Base-by-base conservation (phyloP, 1,284 basidiomycete genomes). In the Leccinum angustisporum region DNA sequence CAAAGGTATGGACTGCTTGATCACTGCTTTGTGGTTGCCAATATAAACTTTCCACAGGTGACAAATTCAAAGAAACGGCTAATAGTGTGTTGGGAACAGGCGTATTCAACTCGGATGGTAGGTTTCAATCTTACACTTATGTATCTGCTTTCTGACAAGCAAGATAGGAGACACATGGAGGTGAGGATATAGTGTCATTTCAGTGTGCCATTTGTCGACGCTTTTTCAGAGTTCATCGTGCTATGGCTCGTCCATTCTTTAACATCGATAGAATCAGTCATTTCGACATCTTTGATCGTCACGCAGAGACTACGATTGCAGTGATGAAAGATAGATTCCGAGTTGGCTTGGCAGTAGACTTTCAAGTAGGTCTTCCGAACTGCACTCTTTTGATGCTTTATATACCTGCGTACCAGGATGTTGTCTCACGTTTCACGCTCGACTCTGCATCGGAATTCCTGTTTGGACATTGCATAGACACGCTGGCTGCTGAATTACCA, bases 41-140 rank as follows among this genome's bases (percentile, higher is more conserved):
- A 9, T 64, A 33, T 65, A 21, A 73, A 5, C 7, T 53, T 54
- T 38, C 9, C 31, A 9, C 51, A 78, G 77, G 78, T 2, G 64
- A 68, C 16, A 65, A 63, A 50, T 72, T 77, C 51, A 68, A 66
- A 31, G 70, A 69, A 51, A 60, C 61, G 16, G 75, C 73, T 2
- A 59, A 71, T 33, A 71, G 72, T 16, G 68, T 82, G 5, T 67
- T 81, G 14, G 81, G 80, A 10, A 75, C 75, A 1, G 81, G 81
- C 4, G 79, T 82, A 13, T 83, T 83, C 66, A 80, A 82, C 63
- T 71, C 80, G 1, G 80, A 82, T 61, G 80, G 80, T 69, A 63
- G 64, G 68, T 25, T 57, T 31, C 18, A 16, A 38, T 1, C n/a
- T 31, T 5, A 21, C 36, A 9, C 25, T 51, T 8, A 59, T 4